Evolutionary conservation across 306 rosid genomes (phyloP).

Genomic region (Vigna unguiculata): DNA sequence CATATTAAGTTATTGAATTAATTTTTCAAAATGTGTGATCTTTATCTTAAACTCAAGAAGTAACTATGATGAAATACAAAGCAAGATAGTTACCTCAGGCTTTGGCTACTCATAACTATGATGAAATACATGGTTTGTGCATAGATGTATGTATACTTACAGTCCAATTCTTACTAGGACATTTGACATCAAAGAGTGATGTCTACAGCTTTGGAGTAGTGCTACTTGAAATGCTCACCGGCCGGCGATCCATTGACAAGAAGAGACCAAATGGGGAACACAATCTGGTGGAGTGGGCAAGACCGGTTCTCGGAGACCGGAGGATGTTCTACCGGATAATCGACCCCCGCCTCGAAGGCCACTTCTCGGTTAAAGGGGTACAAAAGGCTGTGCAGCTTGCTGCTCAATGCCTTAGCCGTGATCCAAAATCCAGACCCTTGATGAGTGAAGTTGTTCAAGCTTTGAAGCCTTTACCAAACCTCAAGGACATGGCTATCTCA

Average conservation of each 20-base stretch:
- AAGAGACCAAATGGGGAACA: constrained; percentile 94
- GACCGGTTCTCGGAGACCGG: constrained; percentile 78
- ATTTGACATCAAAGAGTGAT: constrained; percentile 90
- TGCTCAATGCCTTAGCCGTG: constrained; percentile 85
- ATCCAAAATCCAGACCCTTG: constrained; percentile 88
- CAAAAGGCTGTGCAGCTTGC: constrained; percentile 80
- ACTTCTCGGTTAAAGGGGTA: constrained; percentile 88
- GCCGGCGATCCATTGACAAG: constrained; percentile 92
- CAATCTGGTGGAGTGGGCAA: constrained; percentile 94
- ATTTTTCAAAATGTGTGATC: background rate
- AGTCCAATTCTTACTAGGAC: constrained; percentile 62
- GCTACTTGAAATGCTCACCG: constrained; percentile 88
- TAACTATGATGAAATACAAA: constrained; percentile 1
- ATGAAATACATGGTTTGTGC: background rate
- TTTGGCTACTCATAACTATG: too few species aligned
- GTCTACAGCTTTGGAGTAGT: constrained; percentile 98
- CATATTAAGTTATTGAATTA: background rate
- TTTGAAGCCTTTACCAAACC: constrained; percentile 78
- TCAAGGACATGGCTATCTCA: constrained; percentile 91
- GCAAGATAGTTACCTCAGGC: constrained; percentile 20
- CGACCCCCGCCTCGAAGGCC: constrained; percentile 95
- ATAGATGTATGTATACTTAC: constrained; percentile 1
- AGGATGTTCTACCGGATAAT: constrained; percentile 76
- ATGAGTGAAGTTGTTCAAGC: constrained; percentile 84
- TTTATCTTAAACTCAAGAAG: constrained; percentile 20